Percentiles rank a stretch among this genome's conserved stretches.
Conservation (phyloP, 495 filamentous ascomycete species). For the Aspergillus haitiensis region DNA sequence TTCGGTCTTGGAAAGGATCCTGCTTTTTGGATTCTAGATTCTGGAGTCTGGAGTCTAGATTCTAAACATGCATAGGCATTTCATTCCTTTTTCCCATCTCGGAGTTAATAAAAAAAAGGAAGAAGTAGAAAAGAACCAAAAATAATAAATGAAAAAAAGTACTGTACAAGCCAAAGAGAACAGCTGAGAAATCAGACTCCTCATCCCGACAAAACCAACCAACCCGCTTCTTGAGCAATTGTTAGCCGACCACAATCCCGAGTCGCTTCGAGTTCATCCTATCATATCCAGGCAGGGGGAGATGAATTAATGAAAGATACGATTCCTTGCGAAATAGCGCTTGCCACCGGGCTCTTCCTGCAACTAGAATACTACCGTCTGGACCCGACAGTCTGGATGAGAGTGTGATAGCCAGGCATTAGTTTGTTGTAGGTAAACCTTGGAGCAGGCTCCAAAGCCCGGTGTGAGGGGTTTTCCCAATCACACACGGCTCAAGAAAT, state of each 20-base stretch:
- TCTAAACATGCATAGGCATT: too few relatives aligned
- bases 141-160: too few relatives aligned
- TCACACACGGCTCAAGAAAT: conserved; percentile 6
- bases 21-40: too few relatives aligned
- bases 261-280: conserved; percentile 6
- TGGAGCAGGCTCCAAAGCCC: conserved; percentile 19
- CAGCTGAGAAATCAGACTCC: background rate
- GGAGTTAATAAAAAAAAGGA: too few relatives aligned
- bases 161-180: too few relatives aligned
- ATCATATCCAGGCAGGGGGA: conserved; percentile 7
- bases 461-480: conserved; percentile 18
- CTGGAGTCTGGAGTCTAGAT: too few relatives aligned
- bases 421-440: conserved; percentile 21
- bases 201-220: background rate
- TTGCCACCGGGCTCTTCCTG: conserved; percentile 21
- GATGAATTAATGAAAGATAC: conserved; percentile 15
- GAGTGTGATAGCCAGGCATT: conserved; percentile 32
- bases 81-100: too few relatives aligned
- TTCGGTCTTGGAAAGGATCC: too few relatives aligned
- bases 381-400: conserved; percentile 33
- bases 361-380: conserved; percentile 21
- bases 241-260: conserved; percentile 2
- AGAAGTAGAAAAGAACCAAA: too few relatives aligned
- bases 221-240: conserved; percentile 2
- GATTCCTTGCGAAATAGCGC: conserved; percentile 15